Evolutionary conservation across 345 rosid genomes (phyloP).

Genomic region (Sonneratia alba): DNA sequence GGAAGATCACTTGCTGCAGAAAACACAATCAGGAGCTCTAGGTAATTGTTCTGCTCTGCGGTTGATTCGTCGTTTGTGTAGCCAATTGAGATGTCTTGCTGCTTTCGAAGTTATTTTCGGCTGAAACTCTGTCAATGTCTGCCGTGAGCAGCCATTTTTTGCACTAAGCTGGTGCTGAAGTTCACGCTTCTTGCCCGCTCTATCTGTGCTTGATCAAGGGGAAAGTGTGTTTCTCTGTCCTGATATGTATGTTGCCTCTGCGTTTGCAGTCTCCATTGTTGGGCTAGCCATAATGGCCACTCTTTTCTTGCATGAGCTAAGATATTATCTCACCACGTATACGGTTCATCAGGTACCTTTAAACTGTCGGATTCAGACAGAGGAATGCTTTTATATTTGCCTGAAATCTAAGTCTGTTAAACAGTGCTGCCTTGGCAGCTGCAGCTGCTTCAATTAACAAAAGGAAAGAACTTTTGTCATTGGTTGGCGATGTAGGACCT

Average conservation of each 20-base stretch:
- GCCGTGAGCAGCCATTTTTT: background rate
- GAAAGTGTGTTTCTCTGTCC: background rate
- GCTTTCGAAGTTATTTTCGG: background rate
- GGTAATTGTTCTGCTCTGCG: constrained; percentile 26
- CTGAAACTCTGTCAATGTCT: background rate
- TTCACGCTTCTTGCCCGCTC: background rate
- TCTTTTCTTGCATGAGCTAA: constrained; percentile 83
- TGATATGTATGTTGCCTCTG: constrained; percentile 6
- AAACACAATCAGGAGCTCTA: constrained; percentile 89
- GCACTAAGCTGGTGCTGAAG: background rate
- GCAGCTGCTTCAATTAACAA: background rate
- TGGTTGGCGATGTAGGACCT: too few relatives aligned
- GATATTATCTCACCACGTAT: constrained; percentile 67
- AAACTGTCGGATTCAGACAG: background rate
- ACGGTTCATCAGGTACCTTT: constrained; percentile 78
- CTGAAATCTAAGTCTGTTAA: background rate
- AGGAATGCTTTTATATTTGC: background rate
- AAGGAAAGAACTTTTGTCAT: background rate
- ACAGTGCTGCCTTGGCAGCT: background rate
- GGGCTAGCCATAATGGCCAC: constrained; percentile 80
- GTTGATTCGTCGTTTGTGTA: too few relatives aligned
- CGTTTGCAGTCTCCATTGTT: constrained; percentile 61
- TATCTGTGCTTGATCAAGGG: background rate
- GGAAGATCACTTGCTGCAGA: constrained; percentile 87
- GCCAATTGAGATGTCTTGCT: too few relatives aligned